Base-by-base conservation (phyloP, 2,329 filamentous ascomycete genomes). In the Tolypocladium nubicola region DNA sequence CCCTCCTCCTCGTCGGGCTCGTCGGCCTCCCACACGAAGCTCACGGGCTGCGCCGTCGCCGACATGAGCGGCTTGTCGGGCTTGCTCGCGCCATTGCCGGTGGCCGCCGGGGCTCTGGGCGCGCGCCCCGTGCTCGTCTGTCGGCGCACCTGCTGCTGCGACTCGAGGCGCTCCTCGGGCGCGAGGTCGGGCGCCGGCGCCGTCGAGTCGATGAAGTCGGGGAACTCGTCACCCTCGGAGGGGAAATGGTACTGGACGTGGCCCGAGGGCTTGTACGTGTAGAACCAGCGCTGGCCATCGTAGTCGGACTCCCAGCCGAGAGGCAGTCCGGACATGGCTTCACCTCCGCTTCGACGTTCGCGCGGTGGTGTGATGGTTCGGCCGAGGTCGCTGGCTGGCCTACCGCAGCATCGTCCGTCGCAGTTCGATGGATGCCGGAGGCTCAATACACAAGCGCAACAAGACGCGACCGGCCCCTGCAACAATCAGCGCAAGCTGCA, bases 271-370 rank as follows among this genome's bases (percentile, higher is more conserved):
- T 73, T 78, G 70, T 80, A 83, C 55, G 75, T 75, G 66, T 80
- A 84, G 68, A 83, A 78, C 81, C 81, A 84, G 33, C 81, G 76
- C 23, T 61, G 63, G 56, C 80, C 80, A 61, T 84, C 81, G 62
- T 83, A 83, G 66, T 83, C 81, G 64, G 71, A 75, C 58, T 82
- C 79, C 81, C 81, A 84, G 56, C 78, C 78, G 9, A 74, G 70
- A 2, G 79, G 79, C 38, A 84, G 76, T 53, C 67, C 70, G 23
- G 65, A 56, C 68, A 71, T 71, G 39, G 53, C 62, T 53, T 26
- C 30, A 19, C 47, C 47, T 21, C 5, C 14, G 47, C 47, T 37
- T 35, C 30, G 47, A 2, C 10, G 19, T 37, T 41, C 19, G 41
- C 14, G 7, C 19, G 16, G 37, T 35, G 47, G 23, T 13, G n/a